phyloP scores from a whole-genome alignment of 768 basidiomycete genomes.

The Pulveroboletus sp. region DNA sequence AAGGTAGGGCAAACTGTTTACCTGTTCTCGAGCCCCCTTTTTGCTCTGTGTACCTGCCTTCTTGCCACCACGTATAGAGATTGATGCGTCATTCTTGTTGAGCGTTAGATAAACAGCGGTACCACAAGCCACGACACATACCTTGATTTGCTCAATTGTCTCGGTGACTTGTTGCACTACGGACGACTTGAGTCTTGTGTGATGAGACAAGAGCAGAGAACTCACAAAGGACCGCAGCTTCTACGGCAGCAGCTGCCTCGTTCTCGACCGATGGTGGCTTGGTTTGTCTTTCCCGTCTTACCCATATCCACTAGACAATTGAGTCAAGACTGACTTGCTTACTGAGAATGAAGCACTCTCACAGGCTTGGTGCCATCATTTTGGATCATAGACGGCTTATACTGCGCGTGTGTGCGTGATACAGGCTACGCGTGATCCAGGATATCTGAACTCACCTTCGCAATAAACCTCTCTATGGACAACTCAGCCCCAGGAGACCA shows the following conservation, averaged over 20 bases:
- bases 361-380: constrained; percentile 75
- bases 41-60: constrained; percentile 71
- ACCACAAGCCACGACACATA: constrained; percentile 11
- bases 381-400: constrained; percentile 72
- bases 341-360: constrained; percentile 17
- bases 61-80: constrained; percentile 64
- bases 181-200: background rate
- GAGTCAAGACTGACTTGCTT: background rate
- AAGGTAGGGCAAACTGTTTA: constrained; percentile 18
- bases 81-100: constrained; percentile 56
- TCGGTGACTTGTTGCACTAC: constrained; percentile 56
- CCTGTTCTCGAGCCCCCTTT: constrained; percentile 70
- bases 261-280: constrained; percentile 7
- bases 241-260: constrained; percentile 35
- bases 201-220: constrained; percentile 1
- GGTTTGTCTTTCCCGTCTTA: constrained; percentile 20
- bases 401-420: constrained; percentile 36
- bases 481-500: constrained; percentile 44
- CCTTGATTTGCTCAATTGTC: constrained; percentile 59
- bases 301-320: constrained; percentile 63
- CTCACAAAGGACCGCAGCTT: constrained; percentile 44
- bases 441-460: constrained; percentile 38
- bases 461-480: constrained; percentile 48
- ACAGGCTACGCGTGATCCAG: background rate
- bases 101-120: background rate